phyloP scores from a whole-genome alignment of 441 rosid genomes.

The Pelargonium australe region DNA sequence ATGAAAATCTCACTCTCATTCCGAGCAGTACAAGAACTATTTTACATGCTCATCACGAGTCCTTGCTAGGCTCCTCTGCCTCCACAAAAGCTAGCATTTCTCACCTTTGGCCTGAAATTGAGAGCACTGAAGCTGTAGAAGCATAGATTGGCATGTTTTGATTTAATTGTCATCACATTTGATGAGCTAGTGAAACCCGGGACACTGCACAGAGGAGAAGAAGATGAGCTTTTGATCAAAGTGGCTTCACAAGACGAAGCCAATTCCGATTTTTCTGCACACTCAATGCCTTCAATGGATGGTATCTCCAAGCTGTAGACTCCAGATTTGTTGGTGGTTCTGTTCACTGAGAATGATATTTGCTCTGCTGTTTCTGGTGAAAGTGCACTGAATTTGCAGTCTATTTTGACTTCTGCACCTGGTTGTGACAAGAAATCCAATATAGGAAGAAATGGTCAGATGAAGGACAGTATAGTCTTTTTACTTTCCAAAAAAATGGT shows the following conservation, averaged over 20 bases:
- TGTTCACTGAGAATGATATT: constrained; percentile 66
- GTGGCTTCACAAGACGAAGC: constrained; percentile 67
- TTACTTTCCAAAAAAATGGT: too few relatives aligned
- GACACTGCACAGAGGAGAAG: constrained; percentile 47
- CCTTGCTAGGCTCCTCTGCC: constrained; percentile 12
- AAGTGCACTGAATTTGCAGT: constrained; percentile 67
- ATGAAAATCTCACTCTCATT: too few relatives aligned
- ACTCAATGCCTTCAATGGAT: constrained; percentile 60
- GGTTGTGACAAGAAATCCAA: constrained; percentile 2
- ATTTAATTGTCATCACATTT: constrained; percentile 58
- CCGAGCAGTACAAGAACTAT: too few relatives aligned
- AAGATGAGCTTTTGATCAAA: constrained; percentile 51
- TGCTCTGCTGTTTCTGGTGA: constrained; percentile 53
- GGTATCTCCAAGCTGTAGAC: constrained; percentile 69
- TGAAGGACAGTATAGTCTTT: too few relatives aligned
- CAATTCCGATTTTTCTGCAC: constrained; percentile 55
- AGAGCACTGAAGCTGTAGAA: constrained; percentile 65
- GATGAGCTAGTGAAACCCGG: constrained; percentile 78
- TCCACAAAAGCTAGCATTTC: constrained; percentile 46
- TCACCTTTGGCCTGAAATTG: constrained; percentile 67
- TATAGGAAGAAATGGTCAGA: too few relatives aligned
- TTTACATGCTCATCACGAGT: too few relatives aligned
- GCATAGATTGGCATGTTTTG: constrained; percentile 61
- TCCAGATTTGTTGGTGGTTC: constrained; percentile 75
- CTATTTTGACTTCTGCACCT: constrained; percentile 83